Evolutionary conservation across 257 asterid genomes (phyloP).

Genomic region (Fraxinus anomala): DNA sequence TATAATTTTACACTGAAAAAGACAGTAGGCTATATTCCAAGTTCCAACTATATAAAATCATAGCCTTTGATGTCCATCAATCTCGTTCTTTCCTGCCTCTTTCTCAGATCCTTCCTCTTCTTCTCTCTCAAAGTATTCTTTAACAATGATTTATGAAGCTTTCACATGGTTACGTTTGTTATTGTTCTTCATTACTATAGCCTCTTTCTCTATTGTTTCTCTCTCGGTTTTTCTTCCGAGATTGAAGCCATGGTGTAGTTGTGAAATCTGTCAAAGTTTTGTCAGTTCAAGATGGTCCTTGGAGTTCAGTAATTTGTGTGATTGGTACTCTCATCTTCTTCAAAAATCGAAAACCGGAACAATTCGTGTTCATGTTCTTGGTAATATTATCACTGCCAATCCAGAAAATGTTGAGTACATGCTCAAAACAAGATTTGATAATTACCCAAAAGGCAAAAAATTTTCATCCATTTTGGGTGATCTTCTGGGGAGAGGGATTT

Average conservation of each 20-base stretch:
- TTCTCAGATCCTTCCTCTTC: constrained; percentile 1
- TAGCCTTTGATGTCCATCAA: constrained; percentile 15
- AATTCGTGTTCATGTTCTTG: constrained; percentile 66
- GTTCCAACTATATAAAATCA: constrained; percentile 30
- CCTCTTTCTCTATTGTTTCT: constrained; percentile 23
- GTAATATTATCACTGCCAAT: constrained; percentile 62
- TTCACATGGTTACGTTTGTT: constrained; percentile 28
- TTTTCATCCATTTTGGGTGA: constrained; percentile 68
- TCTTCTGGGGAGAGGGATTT: constrained; percentile 75
- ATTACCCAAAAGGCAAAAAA: constrained; percentile 72
- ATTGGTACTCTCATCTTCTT: constrained; percentile 79
- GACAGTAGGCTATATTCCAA: background rate
- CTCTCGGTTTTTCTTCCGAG: constrained; percentile 26
- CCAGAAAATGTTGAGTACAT: constrained; percentile 67
- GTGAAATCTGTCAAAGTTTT: constrained; percentile 58
- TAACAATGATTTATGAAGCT: constrained; percentile 26
- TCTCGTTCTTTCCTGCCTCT: background rate
- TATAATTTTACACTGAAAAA: background rate
- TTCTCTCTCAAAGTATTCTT: background rate
- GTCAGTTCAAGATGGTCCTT: constrained; percentile 55
- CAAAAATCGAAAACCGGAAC: constrained; percentile 61
- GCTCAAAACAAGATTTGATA: constrained; percentile 61
- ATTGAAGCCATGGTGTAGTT: constrained; percentile 58
- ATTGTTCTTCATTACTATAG: constrained; percentile 32
- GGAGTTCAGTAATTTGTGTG: constrained; percentile 62